Conservation (phyloP, 805 yeast genomes). For the Helenozyma baotianmanensis region DNA sequence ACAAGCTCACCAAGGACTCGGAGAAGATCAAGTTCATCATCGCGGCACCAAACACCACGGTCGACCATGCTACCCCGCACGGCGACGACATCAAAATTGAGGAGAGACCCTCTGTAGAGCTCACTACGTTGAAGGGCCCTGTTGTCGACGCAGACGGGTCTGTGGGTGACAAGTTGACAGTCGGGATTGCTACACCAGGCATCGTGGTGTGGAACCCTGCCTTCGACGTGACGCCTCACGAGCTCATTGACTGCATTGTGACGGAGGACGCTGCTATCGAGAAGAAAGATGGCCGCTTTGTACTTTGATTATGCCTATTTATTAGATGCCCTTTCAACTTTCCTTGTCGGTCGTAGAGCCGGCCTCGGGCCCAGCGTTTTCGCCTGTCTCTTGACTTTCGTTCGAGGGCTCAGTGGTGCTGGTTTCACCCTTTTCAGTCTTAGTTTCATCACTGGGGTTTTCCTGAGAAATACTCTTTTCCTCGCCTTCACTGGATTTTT, state of each 20-base stretch:
- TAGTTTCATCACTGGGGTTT: no score
- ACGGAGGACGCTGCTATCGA: slow-evolving; percentile 54
- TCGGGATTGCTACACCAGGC: slow-evolving; percentile 80
- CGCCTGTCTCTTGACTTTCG: no score
- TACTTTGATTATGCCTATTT: slow-evolving; percentile 3
- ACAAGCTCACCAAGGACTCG: slow-evolving; percentile 20
- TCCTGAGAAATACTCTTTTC: no score
- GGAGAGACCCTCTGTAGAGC: slow-evolving; percentile 77
- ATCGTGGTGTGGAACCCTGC: slow-evolving; percentile 94
- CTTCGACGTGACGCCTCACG: slow-evolving; percentile 87
- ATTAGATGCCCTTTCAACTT: not conserved
- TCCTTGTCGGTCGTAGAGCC: no score
- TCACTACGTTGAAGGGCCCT: slow-evolving; percentile 70
- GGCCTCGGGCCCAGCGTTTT: no score
- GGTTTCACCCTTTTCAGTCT: no score
- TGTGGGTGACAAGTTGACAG: slow-evolving; percentile 42
- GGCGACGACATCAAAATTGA: slow-evolving; percentile 84
- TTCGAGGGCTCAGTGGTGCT: no score
- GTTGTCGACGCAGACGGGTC: slow-evolving; percentile 20
- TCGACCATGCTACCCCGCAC: slow-evolving; percentile 59
- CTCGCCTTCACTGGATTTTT: no score
- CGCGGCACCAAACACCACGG: slow-evolving; percentile 93
- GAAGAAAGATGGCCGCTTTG: slow-evolving; percentile 9
- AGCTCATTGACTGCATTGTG: slow-evolving; percentile 79
- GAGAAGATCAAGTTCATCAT: slow-evolving; percentile 73